These are phyloP conservation scores for Colletotrichum tabaci DNA, from an alignment of 2,329 filamentous ascomycete species.

Conservation along the genomic window DNA sequence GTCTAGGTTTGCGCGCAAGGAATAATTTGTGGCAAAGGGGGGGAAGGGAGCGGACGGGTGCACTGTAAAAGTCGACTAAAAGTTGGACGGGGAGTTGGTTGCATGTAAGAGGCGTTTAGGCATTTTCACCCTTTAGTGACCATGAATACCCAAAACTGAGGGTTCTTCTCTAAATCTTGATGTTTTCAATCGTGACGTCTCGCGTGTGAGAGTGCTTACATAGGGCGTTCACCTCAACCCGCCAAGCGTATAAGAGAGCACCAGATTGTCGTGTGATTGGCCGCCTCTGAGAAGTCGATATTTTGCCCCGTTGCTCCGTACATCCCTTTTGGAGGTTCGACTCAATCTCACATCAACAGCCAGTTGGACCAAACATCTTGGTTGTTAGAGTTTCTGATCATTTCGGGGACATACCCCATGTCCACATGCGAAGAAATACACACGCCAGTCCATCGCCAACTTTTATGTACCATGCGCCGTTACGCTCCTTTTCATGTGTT, in stretches of 20 bases:
- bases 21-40: conserved; percentile 52
- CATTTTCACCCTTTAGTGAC: conserved; percentile 40
- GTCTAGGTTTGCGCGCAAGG: conserved; percentile 85
- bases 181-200: neutral
- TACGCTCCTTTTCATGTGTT: conserved; percentile 28
- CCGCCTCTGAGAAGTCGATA: too few relatives aligned
- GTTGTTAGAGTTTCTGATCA: neutral
- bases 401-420: conserved; percentile 1
- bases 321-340: neutral
- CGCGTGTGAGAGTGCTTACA: too few relatives aligned
- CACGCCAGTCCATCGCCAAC: conserved; percentile 25
- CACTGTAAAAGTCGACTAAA: conserved; percentile 26
- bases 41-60: too few relatives aligned
- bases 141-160: conserved; percentile 43
- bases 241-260: too few relatives aligned
- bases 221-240: too few relatives aligned
- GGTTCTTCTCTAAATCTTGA: conserved; percentile 15
- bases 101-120: conserved; percentile 44
- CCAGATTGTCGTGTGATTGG: too few relatives aligned
- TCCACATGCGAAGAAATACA: conserved; percentile 26
- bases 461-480: conserved; percentile 41
- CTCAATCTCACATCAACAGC: neutral
- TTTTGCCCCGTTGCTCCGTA: too few relatives aligned
- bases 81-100: conserved; percentile 40
- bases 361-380: neutral